These are phyloP conservation scores for Didymella pinodella DNA, from an alignment of 2,329 filamentous ascomycete species.

Conservation along the genomic window DNA sequence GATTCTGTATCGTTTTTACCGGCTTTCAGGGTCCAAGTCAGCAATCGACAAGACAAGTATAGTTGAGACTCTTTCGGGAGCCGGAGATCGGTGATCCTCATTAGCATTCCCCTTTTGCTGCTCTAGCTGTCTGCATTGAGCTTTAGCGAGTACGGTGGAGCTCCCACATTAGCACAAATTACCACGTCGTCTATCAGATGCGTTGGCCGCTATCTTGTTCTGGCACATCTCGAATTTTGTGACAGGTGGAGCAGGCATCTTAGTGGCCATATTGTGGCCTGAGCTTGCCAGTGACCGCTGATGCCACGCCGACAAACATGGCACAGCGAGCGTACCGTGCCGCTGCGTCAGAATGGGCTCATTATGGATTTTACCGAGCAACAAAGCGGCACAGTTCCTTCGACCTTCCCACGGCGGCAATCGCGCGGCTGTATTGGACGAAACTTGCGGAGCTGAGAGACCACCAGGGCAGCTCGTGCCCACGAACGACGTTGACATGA, in stretches of 20 bases:
- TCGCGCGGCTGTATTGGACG: not conserved
- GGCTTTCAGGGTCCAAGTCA: constrained; percentile 19
- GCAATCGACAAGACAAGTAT: constrained; percentile 12
- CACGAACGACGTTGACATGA: constrained; percentile 1
- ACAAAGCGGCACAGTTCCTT: not conserved
- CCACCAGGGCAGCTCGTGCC: not conserved
- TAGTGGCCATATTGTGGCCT: not conserved
- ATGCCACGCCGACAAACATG: not conserved
- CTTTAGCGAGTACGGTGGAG: constrained; percentile 13
- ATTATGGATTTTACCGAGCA: constrained; percentile 5
- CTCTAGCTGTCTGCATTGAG: constrained; percentile 11
- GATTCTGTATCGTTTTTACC: constrained; percentile 12
- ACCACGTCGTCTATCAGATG: constrained; percentile 6
- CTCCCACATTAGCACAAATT: constrained; percentile 10
- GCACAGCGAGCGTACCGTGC: constrained; percentile 7
- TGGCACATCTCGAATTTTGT: not conserved
- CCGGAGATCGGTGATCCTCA: constrained; percentile 5
- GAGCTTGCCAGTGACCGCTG: constrained; percentile 6
- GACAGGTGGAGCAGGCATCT: not conserved
- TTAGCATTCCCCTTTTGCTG: constrained; percentile 6
- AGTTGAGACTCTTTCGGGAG: constrained; percentile 7
- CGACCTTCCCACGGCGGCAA: constrained; percentile 1
- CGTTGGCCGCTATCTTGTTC: constrained; percentile 3
- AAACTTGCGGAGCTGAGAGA: not conserved
- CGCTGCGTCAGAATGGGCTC: constrained; percentile 8